These are phyloP conservation scores for Sarocladiaceae sp. DNA, from an alignment of 2,329 filamentous ascomycete species.

Conservation along the genomic window DNA sequence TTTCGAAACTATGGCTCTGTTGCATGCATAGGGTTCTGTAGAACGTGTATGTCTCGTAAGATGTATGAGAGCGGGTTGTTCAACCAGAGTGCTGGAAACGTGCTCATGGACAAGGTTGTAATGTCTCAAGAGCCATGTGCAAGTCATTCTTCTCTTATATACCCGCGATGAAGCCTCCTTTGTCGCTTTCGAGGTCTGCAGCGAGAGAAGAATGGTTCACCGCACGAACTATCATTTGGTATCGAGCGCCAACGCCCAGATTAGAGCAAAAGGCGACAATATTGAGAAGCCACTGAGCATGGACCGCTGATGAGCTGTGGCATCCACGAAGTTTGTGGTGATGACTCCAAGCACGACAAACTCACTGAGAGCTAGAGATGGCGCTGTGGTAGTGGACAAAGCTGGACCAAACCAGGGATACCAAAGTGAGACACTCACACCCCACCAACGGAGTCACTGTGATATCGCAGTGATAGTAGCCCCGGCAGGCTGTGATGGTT, in stretches of 20 bases:
- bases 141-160: background rate
- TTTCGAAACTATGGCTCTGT: background rate
- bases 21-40: conserved; percentile 1
- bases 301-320: background rate
- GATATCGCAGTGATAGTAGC: background rate
- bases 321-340: background rate
- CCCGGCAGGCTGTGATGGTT: background rate
- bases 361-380: too few relatives aligned
- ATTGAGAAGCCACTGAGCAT: background rate
- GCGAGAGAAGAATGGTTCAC: too few relatives aligned
- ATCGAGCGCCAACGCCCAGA: background rate
- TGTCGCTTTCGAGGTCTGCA: too few relatives aligned
- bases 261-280: too few relatives aligned
- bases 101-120: background rate
- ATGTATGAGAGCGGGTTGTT: background rate
- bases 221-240: too few relatives aligned
- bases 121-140: background rate
- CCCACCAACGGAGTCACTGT: background rate
- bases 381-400: background rate
- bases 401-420: background rate
- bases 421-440: background rate
- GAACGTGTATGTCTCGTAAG: background rate
- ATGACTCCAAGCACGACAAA: too few relatives aligned
- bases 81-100: background rate
- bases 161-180: background rate